These are phyloP conservation scores for Tetradesmus lagerheimii DNA, from an alignment of 139 green algal species.

Conservation along the genomic window DNA sequence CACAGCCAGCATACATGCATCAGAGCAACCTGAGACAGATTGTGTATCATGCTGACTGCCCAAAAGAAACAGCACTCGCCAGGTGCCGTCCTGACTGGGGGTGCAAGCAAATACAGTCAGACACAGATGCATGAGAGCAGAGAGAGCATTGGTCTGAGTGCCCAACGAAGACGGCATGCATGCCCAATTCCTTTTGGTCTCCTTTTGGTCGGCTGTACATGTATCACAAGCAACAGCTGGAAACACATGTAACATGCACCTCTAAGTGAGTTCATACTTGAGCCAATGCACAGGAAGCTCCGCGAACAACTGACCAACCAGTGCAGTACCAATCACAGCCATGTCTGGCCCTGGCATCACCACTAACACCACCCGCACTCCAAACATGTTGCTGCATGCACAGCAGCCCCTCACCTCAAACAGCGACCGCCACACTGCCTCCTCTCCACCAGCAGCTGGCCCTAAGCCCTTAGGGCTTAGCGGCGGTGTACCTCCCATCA, in stretches of 20 bases:
- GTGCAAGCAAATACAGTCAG: neutral
- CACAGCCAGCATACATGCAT: too few species aligned
- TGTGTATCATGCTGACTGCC: too few species aligned
- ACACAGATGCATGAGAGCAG: too few species aligned
- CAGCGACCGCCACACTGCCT: neutral
- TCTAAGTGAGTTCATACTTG: too few species aligned
- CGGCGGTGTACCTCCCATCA: conserved; percentile 12
- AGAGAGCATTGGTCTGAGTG: too few species aligned
- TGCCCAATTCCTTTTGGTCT: neutral
- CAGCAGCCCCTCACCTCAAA: conserved; percentile 22
- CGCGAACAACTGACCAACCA: neutral
- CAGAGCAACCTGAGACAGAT: too few species aligned
- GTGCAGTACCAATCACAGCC: neutral
- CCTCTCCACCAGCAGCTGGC: neutral
- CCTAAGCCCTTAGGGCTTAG: conserved; percentile 22
- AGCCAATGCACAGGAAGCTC: too few species aligned
- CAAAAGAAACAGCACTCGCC: too few species aligned
- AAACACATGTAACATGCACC: too few species aligned
- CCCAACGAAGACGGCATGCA: too few species aligned
- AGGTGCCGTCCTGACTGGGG: conserved; percentile 27
- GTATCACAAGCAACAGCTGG: neutral
- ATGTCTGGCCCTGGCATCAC: neutral
- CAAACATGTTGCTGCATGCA: neutral
- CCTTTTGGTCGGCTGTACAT: neutral
- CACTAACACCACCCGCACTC: neutral